Conservation (phyloP, 805 yeast species). For the Wilhelminamyces savonicus region DNA sequence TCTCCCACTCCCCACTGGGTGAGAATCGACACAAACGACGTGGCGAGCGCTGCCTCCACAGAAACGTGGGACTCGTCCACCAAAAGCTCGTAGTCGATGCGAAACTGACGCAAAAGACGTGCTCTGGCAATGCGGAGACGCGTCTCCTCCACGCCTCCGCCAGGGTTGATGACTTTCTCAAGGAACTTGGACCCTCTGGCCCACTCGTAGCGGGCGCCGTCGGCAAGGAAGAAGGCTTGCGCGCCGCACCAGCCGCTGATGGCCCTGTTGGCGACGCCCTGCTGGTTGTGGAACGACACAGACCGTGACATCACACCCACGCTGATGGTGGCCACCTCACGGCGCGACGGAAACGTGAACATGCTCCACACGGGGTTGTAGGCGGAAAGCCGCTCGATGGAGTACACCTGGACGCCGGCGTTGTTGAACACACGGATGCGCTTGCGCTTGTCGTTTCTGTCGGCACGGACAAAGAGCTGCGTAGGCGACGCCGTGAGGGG, state of each 20-base stretch:
- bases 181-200: conserved; percentile 44
- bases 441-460: conserved; percentile 38
- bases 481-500: conserved; percentile 35
- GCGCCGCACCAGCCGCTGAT: conserved; percentile 30
- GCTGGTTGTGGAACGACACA: conserved; percentile 43
- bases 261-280: conserved; percentile 40
- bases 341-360: conserved; percentile 36
- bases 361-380: conserved; percentile 49
- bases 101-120: conserved; percentile 50
- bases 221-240: conserved; percentile 43
- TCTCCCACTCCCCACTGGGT: conserved; percentile 63
- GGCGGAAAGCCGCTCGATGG: conserved; percentile 46
- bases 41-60: conserved; percentile 49
- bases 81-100: conserved; percentile 53
- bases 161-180: conserved; percentile 48
- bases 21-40: conserved; percentile 56
- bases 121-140: conserved; percentile 51
- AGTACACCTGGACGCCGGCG: conserved; percentile 35
- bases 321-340: conserved; percentile 45
- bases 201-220: conserved; percentile 55
- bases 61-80: conserved; percentile 44
- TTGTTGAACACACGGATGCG: conserved; percentile 45
- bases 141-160: conserved; percentile 50
- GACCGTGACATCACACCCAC: conserved; percentile 42
- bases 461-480: conserved; percentile 44